phyloP scores from a whole-genome alignment of 495 filamentous ascomycete genomes.

The Geopyxis carbonaria region DNA sequence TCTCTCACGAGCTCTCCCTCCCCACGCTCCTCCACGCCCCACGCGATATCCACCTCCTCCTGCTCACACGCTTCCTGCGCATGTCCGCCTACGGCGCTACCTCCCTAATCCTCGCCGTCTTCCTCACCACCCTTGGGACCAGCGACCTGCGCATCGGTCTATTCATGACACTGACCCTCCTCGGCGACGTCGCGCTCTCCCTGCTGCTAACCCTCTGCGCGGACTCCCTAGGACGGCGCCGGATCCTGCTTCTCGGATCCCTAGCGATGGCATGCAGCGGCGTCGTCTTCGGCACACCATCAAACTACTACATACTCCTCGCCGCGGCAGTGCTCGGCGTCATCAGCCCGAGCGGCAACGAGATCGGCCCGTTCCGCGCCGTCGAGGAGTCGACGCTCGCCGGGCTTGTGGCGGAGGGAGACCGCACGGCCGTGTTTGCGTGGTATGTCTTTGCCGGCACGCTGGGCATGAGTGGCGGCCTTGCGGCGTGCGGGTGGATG shows the following conservation, averaged over 20 bases:
- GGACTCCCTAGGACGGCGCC: constrained; percentile 52
- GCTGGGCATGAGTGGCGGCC: constrained; percentile 46
- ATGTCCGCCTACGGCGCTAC: constrained; percentile 65
- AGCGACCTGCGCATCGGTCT: constrained; percentile 60
- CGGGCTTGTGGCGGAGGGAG: constrained; percentile 45
- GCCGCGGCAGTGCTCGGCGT: constrained; percentile 62
- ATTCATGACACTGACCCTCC: constrained; percentile 74
- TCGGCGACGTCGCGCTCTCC: constrained; percentile 65
- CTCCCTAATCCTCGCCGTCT: constrained; percentile 55
- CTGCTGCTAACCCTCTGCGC: constrained; percentile 59
- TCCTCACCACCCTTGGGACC: constrained; percentile 47
- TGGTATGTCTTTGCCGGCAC: constrained; percentile 63
- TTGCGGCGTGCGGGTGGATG: constrained; percentile 50
- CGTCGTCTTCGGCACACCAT: constrained; percentile 45
- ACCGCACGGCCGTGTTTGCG: constrained; percentile 56
- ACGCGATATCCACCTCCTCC: constrained; percentile 54
- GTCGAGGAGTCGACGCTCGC: constrained; percentile 72
- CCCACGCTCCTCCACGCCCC: constrained; percentile 34
- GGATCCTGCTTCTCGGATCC: constrained; percentile 51
- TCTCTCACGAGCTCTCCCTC: no score
- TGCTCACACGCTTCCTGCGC: constrained; percentile 56
- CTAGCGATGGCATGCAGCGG: constrained; percentile 51
- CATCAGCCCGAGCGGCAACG: constrained; percentile 65
- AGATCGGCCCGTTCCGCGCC: constrained; percentile 67
- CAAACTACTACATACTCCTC: constrained; percentile 60